These are phyloP conservation scores for Gillenia trifoliata DNA, from an alignment of 306 rosid species.

Conservation along the genomic window DNA sequence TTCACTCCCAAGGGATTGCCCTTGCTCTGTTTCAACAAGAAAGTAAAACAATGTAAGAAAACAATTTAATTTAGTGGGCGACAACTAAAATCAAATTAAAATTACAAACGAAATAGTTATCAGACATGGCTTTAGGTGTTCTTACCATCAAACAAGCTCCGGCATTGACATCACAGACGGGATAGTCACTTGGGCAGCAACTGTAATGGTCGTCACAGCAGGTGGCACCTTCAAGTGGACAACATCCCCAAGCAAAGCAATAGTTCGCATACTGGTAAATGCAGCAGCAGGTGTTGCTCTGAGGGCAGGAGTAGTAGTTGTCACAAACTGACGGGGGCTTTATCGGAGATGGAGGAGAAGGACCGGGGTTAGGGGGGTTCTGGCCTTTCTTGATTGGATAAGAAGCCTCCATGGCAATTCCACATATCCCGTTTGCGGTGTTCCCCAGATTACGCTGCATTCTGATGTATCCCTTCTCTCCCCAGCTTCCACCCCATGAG, in stretches of 20 bases:
- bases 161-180: conserved; percentile 46
- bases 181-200: conserved; percentile 86
- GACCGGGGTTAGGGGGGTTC: conserved; percentile 84
- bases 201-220: conserved; percentile 89
- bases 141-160: conserved; percentile 69
- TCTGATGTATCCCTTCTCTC: conserved; percentile 69
- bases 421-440: conserved; percentile 47
- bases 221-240: conserved; percentile 87
- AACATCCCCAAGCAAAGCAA: conserved; percentile 89
- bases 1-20: conserved; percentile 69
- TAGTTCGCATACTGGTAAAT: conserved; percentile 32
- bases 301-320: conserved; percentile 51
- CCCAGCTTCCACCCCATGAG: conserved; percentile 86
- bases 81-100: neutral
- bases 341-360: conserved; percentile 89
- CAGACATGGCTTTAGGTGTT: neutral
- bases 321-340: conserved; percentile 79
- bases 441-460: conserved; percentile 64
- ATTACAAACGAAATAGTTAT: neutral
- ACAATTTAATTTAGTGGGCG: neutral
- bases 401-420: conserved; percentile 68
- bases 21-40: conserved; percentile 53
- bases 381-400: conserved; percentile 68
- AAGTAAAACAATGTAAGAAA: conserved; percentile 15
- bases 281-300: conserved; percentile 79